Evolutionary conservation across 1,139 yeast genomes (phyloP).

Genomic region (Saccharomyces pastorianus): DNA sequence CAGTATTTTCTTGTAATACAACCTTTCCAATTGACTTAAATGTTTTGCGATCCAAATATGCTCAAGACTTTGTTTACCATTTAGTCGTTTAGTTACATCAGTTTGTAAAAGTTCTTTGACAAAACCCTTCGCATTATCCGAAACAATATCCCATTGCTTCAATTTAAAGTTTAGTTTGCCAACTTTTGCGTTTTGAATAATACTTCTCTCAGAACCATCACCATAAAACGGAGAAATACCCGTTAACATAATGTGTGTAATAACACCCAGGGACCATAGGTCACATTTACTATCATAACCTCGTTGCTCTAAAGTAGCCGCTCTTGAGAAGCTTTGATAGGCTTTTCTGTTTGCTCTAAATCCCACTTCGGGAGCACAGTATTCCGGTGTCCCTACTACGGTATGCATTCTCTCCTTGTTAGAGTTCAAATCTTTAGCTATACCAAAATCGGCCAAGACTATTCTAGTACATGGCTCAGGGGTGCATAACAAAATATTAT

Average conservation of each 20-base stretch:
- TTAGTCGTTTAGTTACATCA: slow-evolving; percentile 57
- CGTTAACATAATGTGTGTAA: slow-evolving; percentile 78
- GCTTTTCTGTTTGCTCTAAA: slow-evolving; percentile 32
- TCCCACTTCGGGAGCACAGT: slow-evolving; percentile 88
- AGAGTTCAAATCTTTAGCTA: slow-evolving; percentile 61
- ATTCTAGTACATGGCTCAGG: slow-evolving; percentile 49
- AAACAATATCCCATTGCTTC: slow-evolving; percentile 76
- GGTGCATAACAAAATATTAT: slow-evolving; percentile 57
- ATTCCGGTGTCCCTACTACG: slow-evolving; percentile 87
- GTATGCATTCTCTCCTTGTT: slow-evolving; percentile 57
- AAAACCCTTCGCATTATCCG: slow-evolving; percentile 66
- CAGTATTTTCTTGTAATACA: slow-evolving; percentile 29
- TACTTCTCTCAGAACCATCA: slow-evolving; percentile 70
- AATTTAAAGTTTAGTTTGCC: slow-evolving; percentile 73
- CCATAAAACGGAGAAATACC: slow-evolving; percentile 77
- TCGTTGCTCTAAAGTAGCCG: slow-evolving; percentile 34
- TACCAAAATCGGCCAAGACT: slow-evolving; percentile 88
- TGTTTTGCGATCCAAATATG: slow-evolving; percentile 62
- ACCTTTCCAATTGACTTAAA: slow-evolving; percentile 21
- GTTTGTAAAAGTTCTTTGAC: slow-evolving; percentile 57
- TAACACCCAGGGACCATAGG: slow-evolving; percentile 86
- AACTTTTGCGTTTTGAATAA: slow-evolving; percentile 67
- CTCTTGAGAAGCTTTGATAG: slow-evolving; percentile 38
- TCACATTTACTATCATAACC: slow-evolving; percentile 87
- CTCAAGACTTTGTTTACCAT: slow-evolving; percentile 51